Percentiles rank a stretch among this genome's conserved stretches.
Conservation (phyloP, 1,284 basidiomycete species). For the Hemileia vastatrix region DNA sequence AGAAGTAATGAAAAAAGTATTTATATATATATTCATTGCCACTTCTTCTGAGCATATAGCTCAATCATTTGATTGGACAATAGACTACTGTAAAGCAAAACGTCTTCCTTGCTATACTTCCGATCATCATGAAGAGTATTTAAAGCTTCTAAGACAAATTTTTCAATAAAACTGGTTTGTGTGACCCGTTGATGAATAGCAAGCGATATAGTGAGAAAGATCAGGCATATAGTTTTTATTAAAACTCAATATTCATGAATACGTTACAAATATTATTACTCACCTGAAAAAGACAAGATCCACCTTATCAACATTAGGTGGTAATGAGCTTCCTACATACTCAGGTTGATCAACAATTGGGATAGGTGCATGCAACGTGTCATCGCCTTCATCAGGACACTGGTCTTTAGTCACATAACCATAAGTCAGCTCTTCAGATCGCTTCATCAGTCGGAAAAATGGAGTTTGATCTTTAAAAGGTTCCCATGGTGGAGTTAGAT, state of each 20-base stretch:
- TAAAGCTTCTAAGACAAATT: constrained; percentile 10
- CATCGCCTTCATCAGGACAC: constrained; percentile 63
- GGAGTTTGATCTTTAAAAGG: no score
- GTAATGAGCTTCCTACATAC: constrained; percentile 48
- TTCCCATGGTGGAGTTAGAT: no score
- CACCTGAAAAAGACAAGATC: constrained; percentile 19
- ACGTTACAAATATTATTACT: not conserved
- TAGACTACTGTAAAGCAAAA: constrained; percentile 6
- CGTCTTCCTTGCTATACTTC: constrained; percentile 2
- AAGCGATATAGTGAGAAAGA: not conserved
- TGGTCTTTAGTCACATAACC: constrained; percentile 36
- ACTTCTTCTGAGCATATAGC: constrained; percentile 14
- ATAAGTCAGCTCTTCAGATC: no score
- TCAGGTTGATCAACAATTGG: constrained; percentile 52
- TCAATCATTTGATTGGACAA: constrained; percentile 14
- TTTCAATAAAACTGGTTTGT: constrained; percentile 6
- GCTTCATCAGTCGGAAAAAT: no score
- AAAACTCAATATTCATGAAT: not conserved
- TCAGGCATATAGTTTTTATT: not conserved
- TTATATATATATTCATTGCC: constrained; percentile 4
- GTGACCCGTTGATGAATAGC: not conserved
- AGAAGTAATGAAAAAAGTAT: not conserved
- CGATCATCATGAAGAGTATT: not conserved
- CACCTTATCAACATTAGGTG: constrained; percentile 3
- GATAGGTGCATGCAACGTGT: constrained; percentile 54